These are phyloP conservation scores for Musa troglodytarum DNA, from an alignment of 176 grass and related monocot species.

Conservation along the genomic window DNA sequence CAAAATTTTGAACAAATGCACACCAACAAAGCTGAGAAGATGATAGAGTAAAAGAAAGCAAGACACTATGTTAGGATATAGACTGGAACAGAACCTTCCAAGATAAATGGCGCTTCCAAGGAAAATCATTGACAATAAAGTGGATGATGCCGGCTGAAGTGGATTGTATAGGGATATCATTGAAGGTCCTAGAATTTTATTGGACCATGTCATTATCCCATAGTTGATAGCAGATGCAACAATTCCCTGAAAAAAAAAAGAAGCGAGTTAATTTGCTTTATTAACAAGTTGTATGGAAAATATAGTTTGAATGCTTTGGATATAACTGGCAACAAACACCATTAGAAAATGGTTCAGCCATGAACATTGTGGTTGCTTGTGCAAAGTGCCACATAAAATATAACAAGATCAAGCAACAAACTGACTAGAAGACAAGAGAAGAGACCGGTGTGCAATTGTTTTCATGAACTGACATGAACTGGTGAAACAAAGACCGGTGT, in stretches of 20 bases:
- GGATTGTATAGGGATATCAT: constrained; percentile 79
- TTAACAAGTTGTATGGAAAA: background rate
- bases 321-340: too few relatives aligned
- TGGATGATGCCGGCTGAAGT: constrained; percentile 80
- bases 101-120: constrained; percentile 80
- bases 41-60: background rate
- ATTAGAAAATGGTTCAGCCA: too few relatives aligned
- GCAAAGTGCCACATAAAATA: background rate
- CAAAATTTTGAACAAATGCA: background rate
- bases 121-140: constrained; percentile 79
- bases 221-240: constrained; percentile 87
- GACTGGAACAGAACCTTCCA: constrained; percentile 48
- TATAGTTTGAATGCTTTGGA: too few relatives aligned
- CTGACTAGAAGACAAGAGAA: too few relatives aligned
- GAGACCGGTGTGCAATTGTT: too few relatives aligned
- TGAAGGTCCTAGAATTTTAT: constrained; percentile 88
- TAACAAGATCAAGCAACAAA: background rate
- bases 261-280: background rate
- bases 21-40: background rate
- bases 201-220: constrained; percentile 84
- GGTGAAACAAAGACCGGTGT: too few relatives aligned
- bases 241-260: constrained; percentile 41
- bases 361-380: too few relatives aligned
- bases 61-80: background rate
- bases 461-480: too few relatives aligned